Base-by-base conservation (phyloP, 2,329 filamentous ascomycete species). In the Penicillium aurantiogriseum region DNA sequence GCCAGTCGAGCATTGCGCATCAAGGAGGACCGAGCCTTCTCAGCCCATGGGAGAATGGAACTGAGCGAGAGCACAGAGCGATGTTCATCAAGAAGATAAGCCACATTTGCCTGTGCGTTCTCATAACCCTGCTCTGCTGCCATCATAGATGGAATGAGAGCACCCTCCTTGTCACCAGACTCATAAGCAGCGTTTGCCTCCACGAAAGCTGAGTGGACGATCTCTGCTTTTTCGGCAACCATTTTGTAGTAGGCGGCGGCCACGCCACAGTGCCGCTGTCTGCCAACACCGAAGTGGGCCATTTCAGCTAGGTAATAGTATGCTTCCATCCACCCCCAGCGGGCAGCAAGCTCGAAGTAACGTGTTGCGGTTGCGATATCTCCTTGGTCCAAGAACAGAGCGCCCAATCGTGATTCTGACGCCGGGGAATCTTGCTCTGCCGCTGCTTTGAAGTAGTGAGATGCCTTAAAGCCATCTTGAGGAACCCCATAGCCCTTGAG, bases 101-200 rank as follows among this genome's bases (percentile, higher is more conserved):
- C 92, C 2, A 96, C 90, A 60, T 97, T 97, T 51, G 91, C 90
- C 74, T 97, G 92, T 0, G 89, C 91, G 62, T 84, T 85, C 71
- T 97, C 92, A 64, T 94, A 96, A 15, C 92, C 92, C 75, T 96
- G 92, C 71, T 97, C 92, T 1, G 92, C 92, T 0, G 91, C 91
- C 82, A 94, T 88, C 71, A 96, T 84, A 63, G 92, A 92, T 52
- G 88, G 83, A 19, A 96, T 82, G 48, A 96, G 82, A 2, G 92
- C 92, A 27, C 88, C 82, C 66, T 96, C 91, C 31, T 86, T 81
- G 68, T 96, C 89, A 5, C 91, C 91, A 19, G 84, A 81, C 55
- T 91, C 88, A 68, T 90, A 95, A 0, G 91, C 92, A 45, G 86
- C 81, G 66, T 96, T 96, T 1, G 92, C 90, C 73, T 96, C 91